phyloP scores from a whole-genome alignment of 371 early-diverging fungal genomes.

The Rhizomucor miehei region DNA sequence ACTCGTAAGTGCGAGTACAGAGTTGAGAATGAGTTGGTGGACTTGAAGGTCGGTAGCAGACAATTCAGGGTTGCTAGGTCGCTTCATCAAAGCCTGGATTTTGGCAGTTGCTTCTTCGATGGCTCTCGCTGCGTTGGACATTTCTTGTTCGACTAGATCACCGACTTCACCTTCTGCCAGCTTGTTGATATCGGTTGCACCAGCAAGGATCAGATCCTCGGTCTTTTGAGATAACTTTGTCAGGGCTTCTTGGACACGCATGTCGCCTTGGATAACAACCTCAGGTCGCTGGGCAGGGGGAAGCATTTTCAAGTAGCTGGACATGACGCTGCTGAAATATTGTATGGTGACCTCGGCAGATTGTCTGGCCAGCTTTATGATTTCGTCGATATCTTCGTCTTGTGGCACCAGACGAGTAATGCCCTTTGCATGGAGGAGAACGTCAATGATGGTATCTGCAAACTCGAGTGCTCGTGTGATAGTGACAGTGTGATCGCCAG shows the following conservation, averaged over 20 bases:
- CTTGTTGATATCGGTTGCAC: constrained; percentile 66
- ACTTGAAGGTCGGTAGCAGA: constrained; percentile 82
- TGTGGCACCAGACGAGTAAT: constrained; percentile 79
- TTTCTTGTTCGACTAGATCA: constrained; percentile 90
- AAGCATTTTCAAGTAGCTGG: constrained; percentile 67
- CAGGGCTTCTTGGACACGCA: constrained; percentile 71
- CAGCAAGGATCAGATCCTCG: constrained; percentile 73
- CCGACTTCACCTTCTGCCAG: constrained; percentile 80
- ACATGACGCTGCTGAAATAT: constrained; percentile 88
- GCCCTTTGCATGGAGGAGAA: constrained; percentile 88
- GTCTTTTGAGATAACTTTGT: constrained; percentile 71
- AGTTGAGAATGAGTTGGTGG: constrained; percentile 85
- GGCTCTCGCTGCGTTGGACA: constrained; percentile 88
- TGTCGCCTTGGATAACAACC: constrained; percentile 69
- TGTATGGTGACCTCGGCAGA: constrained; percentile 65
- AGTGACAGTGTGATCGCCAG: constrained; percentile 80
- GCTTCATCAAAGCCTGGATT: constrained; percentile 75
- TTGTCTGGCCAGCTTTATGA: constrained; percentile 65
- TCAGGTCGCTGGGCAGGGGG: constrained; percentile 71
- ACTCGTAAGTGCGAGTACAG: constrained; percentile 89
- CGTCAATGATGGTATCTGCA: constrained; percentile 79
- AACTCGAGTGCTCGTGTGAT: constrained; percentile 81
- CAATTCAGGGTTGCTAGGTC: constrained; percentile 71
- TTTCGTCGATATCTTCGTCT: constrained; percentile 77
- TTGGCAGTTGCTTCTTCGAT: constrained; percentile 90